Base-by-base conservation (phyloP, 208 protist species). In the Trypanosoma cruzi region DNA sequence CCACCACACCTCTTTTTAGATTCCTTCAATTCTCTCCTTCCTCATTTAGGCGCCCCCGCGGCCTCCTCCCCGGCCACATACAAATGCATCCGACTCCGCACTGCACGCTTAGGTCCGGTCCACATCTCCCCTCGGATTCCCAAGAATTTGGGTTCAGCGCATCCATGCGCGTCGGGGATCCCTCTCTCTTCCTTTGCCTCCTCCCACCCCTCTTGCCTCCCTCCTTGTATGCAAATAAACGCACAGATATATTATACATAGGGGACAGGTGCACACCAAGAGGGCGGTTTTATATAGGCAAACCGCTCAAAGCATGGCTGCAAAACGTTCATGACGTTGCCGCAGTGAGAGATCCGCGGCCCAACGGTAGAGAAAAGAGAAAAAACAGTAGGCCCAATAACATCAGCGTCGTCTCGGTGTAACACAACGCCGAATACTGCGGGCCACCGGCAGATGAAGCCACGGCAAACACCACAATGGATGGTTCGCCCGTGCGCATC, bases 391-490 rank as follows among this genome's bases (percentile, higher is more conserved):
- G 0, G 0, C 22, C 26, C 14, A 42, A 60, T 2, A 65, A 8
- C 22, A 46, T 18, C 28, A 53, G 60, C 7, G 52, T 3, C 44
- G 65, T 66, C 49, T 73, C 67, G 10, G 59, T 59, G 37, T 73
- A 73, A 49, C 67, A 73, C 44, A 73, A 46, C 2, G 50, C 67
- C 32, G 65, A 57, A 37, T 73, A 73, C 36, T 60, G 67, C 52
- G 67, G 58, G 40, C 67, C 67, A 29, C 67, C 58, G 42, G 40
- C 34, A 36, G 58, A 73, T 31, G 46, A 18, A 65, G 67, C 60
- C 20, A 66, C 24, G 20, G 40, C 11, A 57, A 73, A 73, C 26
- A 73, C 34, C 13, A 64, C 2, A 0, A 60, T 26, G 28, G 36
- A 49, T 60, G 49, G n/a, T 66, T 59, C 60, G 8, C 67, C 49